phyloP scores from a whole-genome alignment of 2,329 filamentous ascomycete genomes.

The Alternaria consortialis region DNA sequence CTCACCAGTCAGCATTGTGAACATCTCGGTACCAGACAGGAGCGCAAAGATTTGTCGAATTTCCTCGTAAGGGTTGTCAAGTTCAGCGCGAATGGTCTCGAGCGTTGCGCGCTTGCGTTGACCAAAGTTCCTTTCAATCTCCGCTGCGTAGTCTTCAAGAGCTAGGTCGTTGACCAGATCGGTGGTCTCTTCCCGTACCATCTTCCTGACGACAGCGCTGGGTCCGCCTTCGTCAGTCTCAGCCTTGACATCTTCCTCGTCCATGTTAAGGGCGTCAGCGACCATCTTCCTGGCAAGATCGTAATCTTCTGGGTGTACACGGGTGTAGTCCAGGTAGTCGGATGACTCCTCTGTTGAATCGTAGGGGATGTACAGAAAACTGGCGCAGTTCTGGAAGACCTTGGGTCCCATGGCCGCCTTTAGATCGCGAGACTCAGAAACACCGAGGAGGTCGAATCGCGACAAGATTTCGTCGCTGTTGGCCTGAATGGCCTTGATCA shows the following conservation, averaged over 20 bases:
- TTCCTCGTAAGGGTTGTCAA: slow-evolving; percentile 94
- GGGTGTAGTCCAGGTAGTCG: slow-evolving; percentile 94
- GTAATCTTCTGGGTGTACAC: slow-evolving; percentile 98
- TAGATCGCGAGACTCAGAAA: slow-evolving; percentile 67
- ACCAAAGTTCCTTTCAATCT: slow-evolving; percentile 90
- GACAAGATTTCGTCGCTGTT: slow-evolving; percentile 88
- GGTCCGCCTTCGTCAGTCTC: slow-evolving; percentile 90
- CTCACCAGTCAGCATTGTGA: slow-evolving; percentile 96
- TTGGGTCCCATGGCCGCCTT: slow-evolving; percentile 74
- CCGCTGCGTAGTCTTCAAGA: slow-evolving; percentile 95
- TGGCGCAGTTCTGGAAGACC: slow-evolving; percentile 96
- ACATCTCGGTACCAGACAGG: slow-evolving; percentile 79
- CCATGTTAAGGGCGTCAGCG: slow-evolving; percentile 92
- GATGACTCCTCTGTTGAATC: slow-evolving; percentile 82
- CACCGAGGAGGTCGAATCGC: slow-evolving; percentile 86
- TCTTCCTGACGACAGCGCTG: slow-evolving; percentile 89
- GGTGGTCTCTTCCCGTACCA: slow-evolving; percentile 93
- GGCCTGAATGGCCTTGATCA: slow-evolving; percentile 88
- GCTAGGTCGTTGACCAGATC: slow-evolving; percentile 97
- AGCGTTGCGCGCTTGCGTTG: slow-evolving; percentile 95
- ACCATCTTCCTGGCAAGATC: slow-evolving; percentile 98
- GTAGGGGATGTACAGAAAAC: slow-evolving; percentile 90
- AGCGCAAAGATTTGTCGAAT: slow-evolving; percentile 80
- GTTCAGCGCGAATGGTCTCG: slow-evolving; percentile 92
- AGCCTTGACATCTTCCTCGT: slow-evolving; percentile 97